Evolutionary conservation across 768 basidiomycete species (phyloP).

Genomic region (Termitomyces sp.): DNA sequence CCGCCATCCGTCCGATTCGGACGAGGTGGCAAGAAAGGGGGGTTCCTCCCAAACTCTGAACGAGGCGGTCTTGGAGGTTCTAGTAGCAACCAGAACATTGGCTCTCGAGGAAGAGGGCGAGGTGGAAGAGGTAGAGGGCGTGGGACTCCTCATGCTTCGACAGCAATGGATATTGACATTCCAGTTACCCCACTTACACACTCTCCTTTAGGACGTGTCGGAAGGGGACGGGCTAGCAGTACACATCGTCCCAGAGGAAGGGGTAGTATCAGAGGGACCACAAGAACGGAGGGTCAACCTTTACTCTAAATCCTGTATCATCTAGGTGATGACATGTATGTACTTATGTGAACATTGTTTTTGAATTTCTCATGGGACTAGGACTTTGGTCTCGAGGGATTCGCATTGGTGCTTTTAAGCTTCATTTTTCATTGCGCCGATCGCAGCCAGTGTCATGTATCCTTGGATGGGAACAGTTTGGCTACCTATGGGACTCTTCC

Average conservation of each 20-base stretch:
- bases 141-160: neutral
- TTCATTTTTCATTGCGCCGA: too few species aligned
- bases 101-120: conserved; percentile 8
- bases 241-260: conserved; percentile 6
- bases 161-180: conserved; percentile 14
- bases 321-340: neutral
- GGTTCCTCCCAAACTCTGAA: conserved; percentile 35
- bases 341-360: neutral
- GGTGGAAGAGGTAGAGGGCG: conserved; percentile 19
- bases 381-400: too few species aligned
- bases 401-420: too few species aligned
- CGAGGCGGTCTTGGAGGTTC: conserved; percentile 2
- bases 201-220: conserved; percentile 7
- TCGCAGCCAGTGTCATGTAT: too few species aligned
- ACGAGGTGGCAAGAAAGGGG: conserved; percentile 56
- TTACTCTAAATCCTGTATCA: neutral
- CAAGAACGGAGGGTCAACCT: neutral
- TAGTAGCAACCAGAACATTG: conserved; percentile 1
- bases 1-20: conserved; percentile 71
- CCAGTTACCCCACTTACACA: conserved; percentile 1
- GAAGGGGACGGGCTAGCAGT: conserved; percentile 15
- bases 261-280: neutral
- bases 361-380: neutral
- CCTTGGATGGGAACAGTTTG: too few species aligned
- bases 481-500: too few species aligned